These are phyloP conservation scores for Camellia granthamiana DNA, from an alignment of 148 eudicot genomes.

Conservation along the genomic window DNA sequence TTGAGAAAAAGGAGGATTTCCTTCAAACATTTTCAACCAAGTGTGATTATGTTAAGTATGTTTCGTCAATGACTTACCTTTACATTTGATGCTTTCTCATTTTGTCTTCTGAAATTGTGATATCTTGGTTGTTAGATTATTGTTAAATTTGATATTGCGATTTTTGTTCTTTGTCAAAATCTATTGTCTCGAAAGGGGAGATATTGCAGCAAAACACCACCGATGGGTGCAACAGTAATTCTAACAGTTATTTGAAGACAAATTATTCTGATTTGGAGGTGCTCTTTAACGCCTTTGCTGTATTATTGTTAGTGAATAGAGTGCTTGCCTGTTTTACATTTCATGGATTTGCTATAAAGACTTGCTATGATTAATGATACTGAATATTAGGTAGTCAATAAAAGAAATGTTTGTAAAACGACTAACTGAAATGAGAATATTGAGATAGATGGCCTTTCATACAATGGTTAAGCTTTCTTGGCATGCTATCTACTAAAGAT, in stretches of 20 bases:
- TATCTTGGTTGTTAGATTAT: neutral
- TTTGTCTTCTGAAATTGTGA: neutral
- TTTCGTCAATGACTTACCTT: neutral
- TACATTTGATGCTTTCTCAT: neutral
- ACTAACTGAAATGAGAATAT: no score
- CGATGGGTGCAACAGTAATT: conserved; percentile 26
- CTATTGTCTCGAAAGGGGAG: conserved; percentile 55
- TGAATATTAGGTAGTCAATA: no score
- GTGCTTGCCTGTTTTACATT: neutral
- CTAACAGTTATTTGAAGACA: conserved; percentile 23
- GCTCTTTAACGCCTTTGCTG: neutral
- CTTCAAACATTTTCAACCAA: conserved; percentile 63
- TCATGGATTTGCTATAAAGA: neutral
- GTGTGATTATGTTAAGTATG: conserved; percentile 57
- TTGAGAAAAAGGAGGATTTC: conserved; percentile 79
- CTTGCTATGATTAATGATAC: no score
- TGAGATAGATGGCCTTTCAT: no score
- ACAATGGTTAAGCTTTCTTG: no score
- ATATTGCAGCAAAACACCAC: conserved; percentile 30
- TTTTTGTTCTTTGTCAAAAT: conserved; percentile 32
- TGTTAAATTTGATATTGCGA: neutral
- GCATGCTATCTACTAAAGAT: no score
- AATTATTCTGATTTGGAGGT: conserved; percentile 47
- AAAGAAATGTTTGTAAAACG: no score
- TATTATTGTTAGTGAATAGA: neutral